These are phyloP conservation scores for Kokia cookei DNA, from an alignment of 441 rosid genomes.

Conservation along the genomic window DNA sequence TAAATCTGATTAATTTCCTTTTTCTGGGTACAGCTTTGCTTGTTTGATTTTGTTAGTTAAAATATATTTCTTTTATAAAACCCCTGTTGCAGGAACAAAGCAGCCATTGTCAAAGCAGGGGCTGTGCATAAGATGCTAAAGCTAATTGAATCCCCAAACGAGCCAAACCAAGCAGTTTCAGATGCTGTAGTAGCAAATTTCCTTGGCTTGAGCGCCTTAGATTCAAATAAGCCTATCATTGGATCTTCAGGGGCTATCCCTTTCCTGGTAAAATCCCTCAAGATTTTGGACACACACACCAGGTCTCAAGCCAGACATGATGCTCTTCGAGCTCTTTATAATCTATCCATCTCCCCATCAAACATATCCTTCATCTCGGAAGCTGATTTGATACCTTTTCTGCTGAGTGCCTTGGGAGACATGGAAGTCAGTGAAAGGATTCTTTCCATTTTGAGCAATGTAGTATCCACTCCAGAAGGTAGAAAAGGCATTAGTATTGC, in stretches of 20 bases:
- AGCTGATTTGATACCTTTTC: slow-evolving; percentile 51
- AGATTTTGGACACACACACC: slow-evolving; percentile 28
- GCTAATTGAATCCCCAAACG: slow-evolving; percentile 60
- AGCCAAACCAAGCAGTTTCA: slow-evolving; percentile 47
- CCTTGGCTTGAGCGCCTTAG: slow-evolving; percentile 87
- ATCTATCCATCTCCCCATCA: slow-evolving; percentile 63
- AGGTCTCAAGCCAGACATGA: slow-evolving; percentile 76
- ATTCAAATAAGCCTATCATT: slow-evolving; percentile 79
- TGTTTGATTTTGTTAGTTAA: not conserved
- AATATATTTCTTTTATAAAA: not conserved
- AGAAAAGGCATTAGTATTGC: slow-evolving; percentile 58
- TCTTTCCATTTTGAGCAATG: slow-evolving; percentile 73
- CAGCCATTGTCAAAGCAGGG: slow-evolving; percentile 95
- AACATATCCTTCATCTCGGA: slow-evolving; percentile 58
- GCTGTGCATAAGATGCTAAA: slow-evolving; percentile 89
- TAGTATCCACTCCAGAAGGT: slow-evolving; percentile 76
- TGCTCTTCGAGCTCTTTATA: slow-evolving; percentile 82
- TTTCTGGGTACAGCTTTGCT: not conserved
- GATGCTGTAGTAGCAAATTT: slow-evolving; percentile 90
- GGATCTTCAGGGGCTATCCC: slow-evolving; percentile 93
- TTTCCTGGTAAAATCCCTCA: slow-evolving; percentile 59
- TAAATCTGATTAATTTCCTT: not conserved
- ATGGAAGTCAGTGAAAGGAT: slow-evolving; percentile 89
- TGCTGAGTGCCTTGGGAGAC: slow-evolving; percentile 63
- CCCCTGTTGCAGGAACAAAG: slow-evolving; percentile 70